phyloP scores from a whole-genome alignment of 2,329 filamentous ascomycete genomes.

The Colletotrichum echinochloae region DNA sequence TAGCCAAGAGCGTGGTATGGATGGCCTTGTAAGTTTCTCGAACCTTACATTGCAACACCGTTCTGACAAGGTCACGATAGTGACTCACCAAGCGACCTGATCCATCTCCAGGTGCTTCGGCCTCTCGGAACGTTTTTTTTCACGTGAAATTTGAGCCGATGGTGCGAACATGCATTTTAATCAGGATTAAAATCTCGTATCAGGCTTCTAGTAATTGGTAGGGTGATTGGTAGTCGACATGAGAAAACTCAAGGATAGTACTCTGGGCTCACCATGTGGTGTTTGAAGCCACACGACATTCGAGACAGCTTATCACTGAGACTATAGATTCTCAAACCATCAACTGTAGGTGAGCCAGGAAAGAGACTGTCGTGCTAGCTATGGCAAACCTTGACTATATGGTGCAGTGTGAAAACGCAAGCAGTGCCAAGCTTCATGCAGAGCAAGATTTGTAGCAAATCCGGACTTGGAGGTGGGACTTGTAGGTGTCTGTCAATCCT shows the following conservation, averaged over 20 bases:
- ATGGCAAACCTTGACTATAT: not conserved
- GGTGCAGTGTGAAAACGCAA: not conserved
- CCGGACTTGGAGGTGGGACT: too few relatives aligned
- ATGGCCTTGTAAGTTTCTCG: not conserved
- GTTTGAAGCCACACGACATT: not conserved
- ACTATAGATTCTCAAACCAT: not conserved
- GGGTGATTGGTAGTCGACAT: not conserved
- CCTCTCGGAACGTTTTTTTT: not conserved
- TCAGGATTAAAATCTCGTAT: not conserved
- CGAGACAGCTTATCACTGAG: not conserved
- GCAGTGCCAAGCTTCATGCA: not conserved
- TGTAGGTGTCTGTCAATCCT: too few relatives aligned
- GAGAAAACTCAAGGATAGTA: not conserved
- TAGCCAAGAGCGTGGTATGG: not conserved
- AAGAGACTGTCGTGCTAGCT: not conserved
- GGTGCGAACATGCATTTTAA: not conserved
- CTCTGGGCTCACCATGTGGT: not conserved
- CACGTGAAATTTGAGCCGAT: too few relatives aligned
- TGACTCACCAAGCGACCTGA: not conserved
- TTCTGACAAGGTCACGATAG: not conserved
- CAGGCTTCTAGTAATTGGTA: not conserved
- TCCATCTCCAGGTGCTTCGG: not conserved
- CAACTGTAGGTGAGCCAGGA: not conserved
- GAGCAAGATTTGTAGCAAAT: not conserved
- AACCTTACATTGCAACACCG: not conserved